Base-by-base conservation (phyloP, 2,329 filamentous ascomycete species). In the Seiridium unicorne region DNA sequence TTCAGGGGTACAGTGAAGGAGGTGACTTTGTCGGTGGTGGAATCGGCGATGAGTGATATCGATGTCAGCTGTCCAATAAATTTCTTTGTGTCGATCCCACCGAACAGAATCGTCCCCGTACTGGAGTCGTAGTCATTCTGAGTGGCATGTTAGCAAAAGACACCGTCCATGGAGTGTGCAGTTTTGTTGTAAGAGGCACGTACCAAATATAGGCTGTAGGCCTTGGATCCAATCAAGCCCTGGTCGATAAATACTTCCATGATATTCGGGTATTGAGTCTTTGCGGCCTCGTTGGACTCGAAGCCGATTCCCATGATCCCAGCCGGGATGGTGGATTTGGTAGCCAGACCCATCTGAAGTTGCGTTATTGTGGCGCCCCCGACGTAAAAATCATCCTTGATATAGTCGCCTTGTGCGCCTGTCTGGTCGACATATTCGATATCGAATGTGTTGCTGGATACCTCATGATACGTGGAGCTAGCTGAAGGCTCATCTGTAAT, bases 151-250 rank as follows among this genome's bases (percentile, higher is more conserved):
- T 36, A 44, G 40, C 13, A 13, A 8, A 42, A 1, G 38, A 7
- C 38, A 8, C 38, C 38, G n/a, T 26, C 18, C 18, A 26, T 26
- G 18, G 18, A 26, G 18, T 26, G 18, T 26, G 18, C 18, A 26
- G 18, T 26, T 26, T 26, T 26, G 18, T 26, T 26, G 13, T 51
- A 35, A 36, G 34, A 26, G 18, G 18, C 1, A 26, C 32, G 7
- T 68, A 80, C 78, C 60, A 86, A 77, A 78, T 88, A 92, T 34
- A 93, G 74, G 62, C 88, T 91, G 75, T 90, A 92, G 3, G 87
- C 86, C 66, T 85, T 84, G 35, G 79, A 80, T 58, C 81, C 79
- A 69, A 91, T 90, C 55, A 84, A 70, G 47, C 83, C 84, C 66
- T 90, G 82, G 34, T 82, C 71, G 31, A 85, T 80, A 71, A 95